These are phyloP conservation scores for Harringtonia aguacate DNA, from an alignment of 2,329 filamentous ascomycete species.

Conservation along the genomic window DNA sequence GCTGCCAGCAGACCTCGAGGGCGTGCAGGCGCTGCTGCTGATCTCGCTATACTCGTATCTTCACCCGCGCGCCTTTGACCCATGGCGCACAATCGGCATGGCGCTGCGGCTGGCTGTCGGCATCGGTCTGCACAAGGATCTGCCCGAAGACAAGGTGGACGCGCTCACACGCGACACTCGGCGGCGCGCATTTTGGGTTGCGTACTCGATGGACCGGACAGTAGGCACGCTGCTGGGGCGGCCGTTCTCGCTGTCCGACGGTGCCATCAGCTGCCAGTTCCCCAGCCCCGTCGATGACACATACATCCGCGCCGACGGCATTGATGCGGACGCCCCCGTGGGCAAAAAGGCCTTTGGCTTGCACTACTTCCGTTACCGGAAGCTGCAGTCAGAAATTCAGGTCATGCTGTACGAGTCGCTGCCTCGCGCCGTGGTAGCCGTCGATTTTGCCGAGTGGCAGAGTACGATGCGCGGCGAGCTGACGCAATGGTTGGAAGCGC, in stretches of 20 bases:
- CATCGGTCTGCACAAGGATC: constrained; percentile 6
- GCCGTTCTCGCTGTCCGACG: constrained; percentile 5
- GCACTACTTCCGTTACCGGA: background rate
- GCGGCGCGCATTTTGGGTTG: constrained; percentile 8
- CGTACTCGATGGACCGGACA: constrained; percentile 7
- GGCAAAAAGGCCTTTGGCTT: background rate
- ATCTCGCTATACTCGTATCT: constrained; percentile 4
- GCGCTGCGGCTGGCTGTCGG: constrained; percentile 6
- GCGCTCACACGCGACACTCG: constrained; percentile 3
- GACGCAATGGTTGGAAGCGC: background rate
- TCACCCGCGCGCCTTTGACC: constrained; percentile 1
- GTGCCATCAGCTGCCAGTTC: constrained; percentile 1
- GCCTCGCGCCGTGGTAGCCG: too few species aligned
- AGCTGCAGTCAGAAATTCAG: background rate
- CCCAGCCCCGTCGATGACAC: background rate
- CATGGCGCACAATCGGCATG: constrained; percentile 3
- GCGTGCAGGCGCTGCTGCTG: constrained; percentile 8
- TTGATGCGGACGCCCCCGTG: background rate
- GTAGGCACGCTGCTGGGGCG: background rate
- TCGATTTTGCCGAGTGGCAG: background rate
- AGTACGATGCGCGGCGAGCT: background rate
- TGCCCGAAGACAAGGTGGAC: background rate
- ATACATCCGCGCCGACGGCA: background rate
- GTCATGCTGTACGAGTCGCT: background rate
- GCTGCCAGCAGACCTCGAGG: constrained; percentile 4